phyloP scores from a whole-genome alignment of 2,329 filamentous ascomycete genomes.

The Colletotrichum sansevieriae region DNA sequence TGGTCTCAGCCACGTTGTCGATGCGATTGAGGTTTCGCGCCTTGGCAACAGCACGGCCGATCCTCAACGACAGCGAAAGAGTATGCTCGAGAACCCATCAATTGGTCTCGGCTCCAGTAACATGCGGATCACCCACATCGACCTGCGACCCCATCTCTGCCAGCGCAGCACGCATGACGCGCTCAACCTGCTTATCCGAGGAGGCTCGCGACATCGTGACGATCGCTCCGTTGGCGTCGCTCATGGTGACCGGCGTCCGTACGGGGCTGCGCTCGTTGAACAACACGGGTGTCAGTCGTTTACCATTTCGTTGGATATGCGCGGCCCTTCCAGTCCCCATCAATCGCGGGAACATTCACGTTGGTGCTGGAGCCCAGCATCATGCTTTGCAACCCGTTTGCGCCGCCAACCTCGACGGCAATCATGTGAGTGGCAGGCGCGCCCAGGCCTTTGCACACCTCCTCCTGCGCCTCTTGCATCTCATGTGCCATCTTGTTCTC shows the following conservation, averaged over 20 bases:
- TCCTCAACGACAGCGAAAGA: constrained; percentile 67
- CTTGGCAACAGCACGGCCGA: constrained; percentile 70
- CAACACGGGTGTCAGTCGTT: constrained; percentile 68
- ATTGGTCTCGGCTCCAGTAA: constrained; percentile 62
- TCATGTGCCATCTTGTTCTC: constrained; percentile 72
- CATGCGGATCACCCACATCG: constrained; percentile 61
- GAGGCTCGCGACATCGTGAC: constrained; percentile 62
- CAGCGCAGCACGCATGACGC: constrained; percentile 63
- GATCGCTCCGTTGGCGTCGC: constrained; percentile 66
- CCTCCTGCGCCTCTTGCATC: constrained; percentile 63
- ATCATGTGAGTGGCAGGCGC: constrained; percentile 68
- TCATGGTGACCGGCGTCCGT: not conserved
- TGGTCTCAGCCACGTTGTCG: constrained; percentile 67
- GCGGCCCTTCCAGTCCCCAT: constrained; percentile 69
- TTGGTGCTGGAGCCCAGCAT: constrained; percentile 66
- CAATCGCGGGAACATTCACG: constrained; percentile 64
- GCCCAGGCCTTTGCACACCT: constrained; percentile 65
- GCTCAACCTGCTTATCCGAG: constrained; percentile 62
- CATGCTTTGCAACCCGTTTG: constrained; percentile 71
- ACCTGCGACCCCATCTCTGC: constrained; percentile 68
- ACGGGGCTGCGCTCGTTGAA: constrained; percentile 59
- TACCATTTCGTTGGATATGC: constrained; percentile 68
- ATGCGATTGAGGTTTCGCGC: constrained; percentile 63
- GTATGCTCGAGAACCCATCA: constrained; percentile 66
- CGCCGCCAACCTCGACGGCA: constrained; percentile 74